Conservation (phyloP, 768 basidiomycete genomes). For the Russula earlei region DNA sequence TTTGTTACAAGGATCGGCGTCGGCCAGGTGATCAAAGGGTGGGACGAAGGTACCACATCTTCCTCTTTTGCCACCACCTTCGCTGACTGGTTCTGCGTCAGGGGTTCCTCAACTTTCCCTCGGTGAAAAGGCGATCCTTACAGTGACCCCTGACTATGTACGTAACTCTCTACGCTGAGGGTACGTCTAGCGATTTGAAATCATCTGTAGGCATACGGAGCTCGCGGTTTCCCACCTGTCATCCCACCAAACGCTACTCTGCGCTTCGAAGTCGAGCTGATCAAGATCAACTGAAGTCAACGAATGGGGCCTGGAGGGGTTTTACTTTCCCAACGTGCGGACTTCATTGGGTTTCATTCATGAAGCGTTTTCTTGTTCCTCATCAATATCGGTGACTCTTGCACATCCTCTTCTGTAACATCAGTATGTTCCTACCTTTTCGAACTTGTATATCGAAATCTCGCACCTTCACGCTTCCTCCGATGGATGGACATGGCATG, state of each 20-base stretch:
- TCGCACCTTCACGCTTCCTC: slow-evolving; percentile 6
- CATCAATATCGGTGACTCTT: slow-evolving; percentile 10
- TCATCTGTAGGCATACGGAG: slow-evolving; percentile 52
- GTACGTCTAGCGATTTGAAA: slow-evolving; percentile 3
- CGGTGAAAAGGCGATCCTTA: slow-evolving; percentile 63
- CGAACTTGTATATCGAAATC: neutral
- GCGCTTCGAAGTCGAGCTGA: slow-evolving; percentile 75
- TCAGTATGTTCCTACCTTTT: slow-evolving; percentile 5
- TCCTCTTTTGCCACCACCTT: neutral
- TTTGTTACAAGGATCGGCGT: slow-evolving; percentile 68
- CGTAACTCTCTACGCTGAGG: slow-evolving; percentile 26
- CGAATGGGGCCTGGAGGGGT: neutral
- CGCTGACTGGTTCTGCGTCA: slow-evolving; percentile 26
- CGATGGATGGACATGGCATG: neutral
- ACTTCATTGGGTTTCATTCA: slow-evolving; percentile 13
- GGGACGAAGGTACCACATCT: slow-evolving; percentile 71
- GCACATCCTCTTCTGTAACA: slow-evolving; percentile 17
- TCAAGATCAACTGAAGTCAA: slow-evolving; percentile 49
- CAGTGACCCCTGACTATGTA: slow-evolving; percentile 69
- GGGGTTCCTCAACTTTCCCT: slow-evolving; percentile 70
- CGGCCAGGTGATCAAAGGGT: slow-evolving; percentile 80
- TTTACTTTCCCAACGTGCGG: slow-evolving; percentile 8
- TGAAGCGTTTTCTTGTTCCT: slow-evolving; percentile 4
- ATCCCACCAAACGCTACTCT: slow-evolving; percentile 72
- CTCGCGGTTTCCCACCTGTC: slow-evolving; percentile 65